These are phyloP conservation scores for Malus domestica DNA, from an alignment of 306 rosid genomes.

Conservation along the genomic window ASM211411v1 NC_041805.1:5364001-5364500, in stretches of 20 bases:
- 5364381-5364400: neutral
- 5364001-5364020: neutral
- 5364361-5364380: neutral
- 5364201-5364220: neutral
- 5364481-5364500: constrained; percentile 88
- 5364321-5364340: constrained; percentile 57
- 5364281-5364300: constrained; percentile 75
- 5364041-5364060: constrained; percentile 73
- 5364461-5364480: constrained; percentile 87
- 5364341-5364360: neutral
- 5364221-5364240: neutral
- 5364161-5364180: neutral
- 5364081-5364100: constrained; percentile 58
- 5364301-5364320: constrained; percentile 85
- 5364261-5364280: constrained; percentile 93
- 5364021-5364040: constrained; percentile 33
- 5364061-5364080: constrained; percentile 92
- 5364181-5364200: neutral
- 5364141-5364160: neutral
- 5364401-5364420: neutral
- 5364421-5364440: neutral
- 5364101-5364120: constrained; percentile 81
- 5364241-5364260: neutral
- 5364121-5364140: neutral
- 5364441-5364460: constrained; percentile 71